phyloP scores from a whole-genome alignment of 2,329 filamentous ascomycete genomes.

The Dichotomopilus funicola region DNA sequence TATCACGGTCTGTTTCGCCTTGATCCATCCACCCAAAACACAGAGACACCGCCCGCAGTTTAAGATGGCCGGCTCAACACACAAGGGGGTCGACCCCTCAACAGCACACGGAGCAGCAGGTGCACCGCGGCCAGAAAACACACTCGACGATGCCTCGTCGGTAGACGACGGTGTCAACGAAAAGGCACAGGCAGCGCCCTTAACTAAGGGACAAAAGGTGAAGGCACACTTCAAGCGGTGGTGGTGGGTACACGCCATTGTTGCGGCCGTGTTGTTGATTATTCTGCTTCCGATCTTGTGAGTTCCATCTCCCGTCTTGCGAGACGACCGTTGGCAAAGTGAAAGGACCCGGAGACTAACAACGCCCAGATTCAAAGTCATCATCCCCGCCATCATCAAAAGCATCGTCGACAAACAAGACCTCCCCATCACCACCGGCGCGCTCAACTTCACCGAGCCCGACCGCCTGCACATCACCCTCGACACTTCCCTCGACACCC shows the following conservation, averaged over 20 bases:
- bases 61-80: neutral
- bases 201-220: constrained; percentile 31
- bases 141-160: constrained; percentile 6
- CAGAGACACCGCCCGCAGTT: neutral
- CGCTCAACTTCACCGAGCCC: constrained; percentile 30
- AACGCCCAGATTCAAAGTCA: constrained; percentile 41
- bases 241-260: constrained; percentile 40
- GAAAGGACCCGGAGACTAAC: neutral
- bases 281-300: constrained; percentile 42
- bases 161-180: constrained; percentile 4
- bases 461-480: constrained; percentile 32
- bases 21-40: no score
- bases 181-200: neutral
- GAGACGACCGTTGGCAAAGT: neutral
- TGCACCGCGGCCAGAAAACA: neutral
- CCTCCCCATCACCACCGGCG: constrained; percentile 34
- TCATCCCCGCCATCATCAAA: constrained; percentile 41
- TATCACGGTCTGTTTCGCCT: no score
- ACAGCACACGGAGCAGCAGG: neutral
- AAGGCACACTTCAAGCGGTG: constrained; percentile 38
- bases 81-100: neutral
- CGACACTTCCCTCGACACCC: constrained; percentile 33
- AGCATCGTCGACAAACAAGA: constrained; percentile 36
- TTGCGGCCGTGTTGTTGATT: constrained; percentile 34
- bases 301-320: constrained; percentile 19